These are phyloP conservation scores for Lepidium didymum DNA, from an alignment of 345 rosid species.

Conservation along the genomic window DNA sequence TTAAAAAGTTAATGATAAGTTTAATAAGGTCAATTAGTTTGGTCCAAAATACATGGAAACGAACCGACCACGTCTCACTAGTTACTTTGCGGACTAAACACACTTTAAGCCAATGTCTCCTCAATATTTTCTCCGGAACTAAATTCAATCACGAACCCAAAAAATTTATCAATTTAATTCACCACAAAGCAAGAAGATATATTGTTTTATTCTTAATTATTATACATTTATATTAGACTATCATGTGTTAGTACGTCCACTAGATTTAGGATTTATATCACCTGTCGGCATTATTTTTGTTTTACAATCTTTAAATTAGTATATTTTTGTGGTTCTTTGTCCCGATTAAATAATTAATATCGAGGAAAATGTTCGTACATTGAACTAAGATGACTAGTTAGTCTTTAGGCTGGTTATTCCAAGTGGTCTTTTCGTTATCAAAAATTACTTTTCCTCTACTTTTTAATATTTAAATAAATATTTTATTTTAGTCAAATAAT, in stretches of 20 bases:
- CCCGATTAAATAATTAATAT: neutral
- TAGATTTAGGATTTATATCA: slow-evolving; percentile 16
- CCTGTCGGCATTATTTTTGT: slow-evolving; percentile 18
- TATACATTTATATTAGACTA: neutral
- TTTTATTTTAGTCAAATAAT: no score
- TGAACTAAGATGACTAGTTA: neutral
- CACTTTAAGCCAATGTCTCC: slow-evolving; percentile 1
- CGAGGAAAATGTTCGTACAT: slow-evolving; percentile 20
- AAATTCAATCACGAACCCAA: neutral
- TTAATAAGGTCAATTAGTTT: slow-evolving; percentile 19
- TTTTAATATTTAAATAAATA: no score
- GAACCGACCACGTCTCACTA: slow-evolving; percentile 27
- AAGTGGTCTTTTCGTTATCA: neutral
- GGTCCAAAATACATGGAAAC: slow-evolving; percentile 24
- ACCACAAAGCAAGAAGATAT: slow-evolving; percentile 3
- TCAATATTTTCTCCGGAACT: neutral
- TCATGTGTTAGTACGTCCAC: neutral
- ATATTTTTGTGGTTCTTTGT: neutral
- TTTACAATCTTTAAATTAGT: slow-evolving; percentile 7
- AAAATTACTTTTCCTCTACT: no score
- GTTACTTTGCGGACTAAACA: slow-evolving; percentile 30
- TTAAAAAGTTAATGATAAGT: slow-evolving; percentile 11
- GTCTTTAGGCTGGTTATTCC: neutral
- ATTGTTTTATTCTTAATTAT: neutral
- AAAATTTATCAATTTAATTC: neutral